A percentile compares a stretch with the other conserved stretches of the same genome.
Evolutionary conservation across 257 asterid genomes (phyloP).

Genomic region (Haberlea rhodopensis): DNA sequence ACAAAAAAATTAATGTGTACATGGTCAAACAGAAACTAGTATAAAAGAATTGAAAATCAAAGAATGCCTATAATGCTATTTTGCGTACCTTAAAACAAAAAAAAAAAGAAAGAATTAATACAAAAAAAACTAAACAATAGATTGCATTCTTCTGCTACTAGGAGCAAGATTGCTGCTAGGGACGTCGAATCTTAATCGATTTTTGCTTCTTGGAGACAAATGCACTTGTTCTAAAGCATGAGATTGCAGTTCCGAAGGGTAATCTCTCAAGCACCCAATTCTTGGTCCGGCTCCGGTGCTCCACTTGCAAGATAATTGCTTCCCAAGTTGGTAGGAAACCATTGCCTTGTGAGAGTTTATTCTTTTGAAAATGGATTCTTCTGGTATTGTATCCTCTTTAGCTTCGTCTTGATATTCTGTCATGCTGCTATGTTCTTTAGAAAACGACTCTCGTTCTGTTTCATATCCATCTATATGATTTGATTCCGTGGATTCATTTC

Average conservation of each 20-base stretch:
- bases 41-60: no score
- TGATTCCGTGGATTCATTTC: slow-evolving; percentile 25
- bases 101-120: no score
- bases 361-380: slow-evolving; percentile 51
- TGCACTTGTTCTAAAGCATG: slow-evolving; percentile 71
- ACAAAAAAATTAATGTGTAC: no score
- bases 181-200: slow-evolving; percentile 35
- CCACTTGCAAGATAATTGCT: slow-evolving; percentile 77
- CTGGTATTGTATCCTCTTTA: slow-evolving; percentile 43
- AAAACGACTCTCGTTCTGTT: slow-evolving; percentile 34
- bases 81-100: no score
- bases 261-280: slow-evolving; percentile 77
- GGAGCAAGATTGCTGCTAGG: slow-evolving; percentile 41
- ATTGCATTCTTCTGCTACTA: slow-evolving; percentile 3
- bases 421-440: slow-evolving; percentile 5
- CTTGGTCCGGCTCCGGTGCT: slow-evolving; percentile 95
- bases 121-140: background rate
- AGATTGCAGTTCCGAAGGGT: slow-evolving; percentile 69
- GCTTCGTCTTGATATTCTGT: slow-evolving; percentile 22
- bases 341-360: slow-evolving; percentile 61
- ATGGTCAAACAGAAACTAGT: no score
- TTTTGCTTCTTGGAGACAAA: slow-evolving; percentile 62
- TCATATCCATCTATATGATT: slow-evolving; percentile 36
- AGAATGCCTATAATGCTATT: no score
- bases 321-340: slow-evolving; percentile 64